Conservation (phyloP, 371 early-diverging fungal species). For the Mortierella sp. region DNA sequence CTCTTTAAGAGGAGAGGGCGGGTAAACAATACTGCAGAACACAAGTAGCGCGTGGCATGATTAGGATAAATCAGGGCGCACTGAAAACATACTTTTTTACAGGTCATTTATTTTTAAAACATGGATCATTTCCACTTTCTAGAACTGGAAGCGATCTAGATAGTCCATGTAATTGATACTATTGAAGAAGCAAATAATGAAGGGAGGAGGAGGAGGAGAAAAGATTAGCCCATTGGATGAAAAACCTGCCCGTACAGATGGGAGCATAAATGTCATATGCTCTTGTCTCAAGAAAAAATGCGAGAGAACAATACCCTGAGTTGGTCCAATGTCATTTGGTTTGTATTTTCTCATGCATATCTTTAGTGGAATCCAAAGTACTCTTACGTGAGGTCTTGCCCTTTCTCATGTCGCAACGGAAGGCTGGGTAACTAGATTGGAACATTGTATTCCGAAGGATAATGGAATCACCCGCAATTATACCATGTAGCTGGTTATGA, state of each 20-base stretch:
- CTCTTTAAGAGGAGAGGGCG: background rate
- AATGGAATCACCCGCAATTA: background rate
- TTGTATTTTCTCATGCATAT: no score
- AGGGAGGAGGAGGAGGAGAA: background rate
- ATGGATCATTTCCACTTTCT: no score
- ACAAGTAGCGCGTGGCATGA: background rate
- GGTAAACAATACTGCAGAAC: background rate
- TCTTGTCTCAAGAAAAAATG: no score
- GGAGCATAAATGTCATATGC: no score
- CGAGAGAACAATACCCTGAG: no score
- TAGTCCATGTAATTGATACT: no score
- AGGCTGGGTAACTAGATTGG: no score
- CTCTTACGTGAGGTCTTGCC: no score
- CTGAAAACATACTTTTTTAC: background rate
- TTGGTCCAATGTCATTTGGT: no score
- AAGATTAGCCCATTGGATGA: background rate
- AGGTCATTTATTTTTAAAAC: background rate
- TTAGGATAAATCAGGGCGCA: background rate
- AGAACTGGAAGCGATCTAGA: no score
- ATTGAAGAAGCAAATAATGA: background rate
- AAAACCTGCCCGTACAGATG: background rate
- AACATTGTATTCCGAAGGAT: slow-evolving; percentile 2
- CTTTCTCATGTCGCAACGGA: no score
- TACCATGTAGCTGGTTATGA: background rate
- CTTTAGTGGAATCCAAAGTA: no score